Conservation (phyloP, 202 grass and related monocot genomes). For the Musa balbisiana region DNA sequence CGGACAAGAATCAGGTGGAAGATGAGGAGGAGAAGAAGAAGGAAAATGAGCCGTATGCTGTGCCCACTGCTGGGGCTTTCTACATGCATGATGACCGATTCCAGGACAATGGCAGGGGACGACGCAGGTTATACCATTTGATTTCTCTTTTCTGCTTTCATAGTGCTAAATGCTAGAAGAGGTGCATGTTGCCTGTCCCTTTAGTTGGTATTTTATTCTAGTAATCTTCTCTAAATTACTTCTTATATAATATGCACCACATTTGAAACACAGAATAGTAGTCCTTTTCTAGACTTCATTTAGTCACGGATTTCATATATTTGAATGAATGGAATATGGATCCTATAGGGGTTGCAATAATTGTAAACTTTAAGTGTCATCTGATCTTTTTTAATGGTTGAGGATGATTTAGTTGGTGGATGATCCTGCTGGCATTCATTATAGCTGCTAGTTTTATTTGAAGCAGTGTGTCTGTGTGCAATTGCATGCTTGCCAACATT, state of each 20-base stretch:
- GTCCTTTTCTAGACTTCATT: not conserved
- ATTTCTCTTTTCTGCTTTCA: not conserved
- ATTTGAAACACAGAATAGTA: not conserved
- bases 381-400: no score
- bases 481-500: no score
- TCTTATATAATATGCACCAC: not conserved
- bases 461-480: no score
- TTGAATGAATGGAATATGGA: no score
- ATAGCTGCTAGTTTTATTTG: no score
- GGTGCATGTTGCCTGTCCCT: not conserved
- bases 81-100: slow-evolving; percentile 24
- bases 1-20: slow-evolving; percentile 6
- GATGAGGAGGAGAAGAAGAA: slow-evolving; percentile 5
- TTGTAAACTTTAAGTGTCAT: no score
- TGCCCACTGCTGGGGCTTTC: slow-evolving; percentile 18
- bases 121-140: slow-evolving; percentile 11
- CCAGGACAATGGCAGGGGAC: slow-evolving; percentile 19
- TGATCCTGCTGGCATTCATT: no score
- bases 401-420: no score
- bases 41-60: slow-evolving; percentile 14
- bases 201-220: not conserved
- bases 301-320: no score
- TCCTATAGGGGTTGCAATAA: no score
- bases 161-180: not conserved
- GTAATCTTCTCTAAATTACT: not conserved